phyloP scores from a whole-genome alignment of 345 rosid species.

The Salix exigua region DNA sequence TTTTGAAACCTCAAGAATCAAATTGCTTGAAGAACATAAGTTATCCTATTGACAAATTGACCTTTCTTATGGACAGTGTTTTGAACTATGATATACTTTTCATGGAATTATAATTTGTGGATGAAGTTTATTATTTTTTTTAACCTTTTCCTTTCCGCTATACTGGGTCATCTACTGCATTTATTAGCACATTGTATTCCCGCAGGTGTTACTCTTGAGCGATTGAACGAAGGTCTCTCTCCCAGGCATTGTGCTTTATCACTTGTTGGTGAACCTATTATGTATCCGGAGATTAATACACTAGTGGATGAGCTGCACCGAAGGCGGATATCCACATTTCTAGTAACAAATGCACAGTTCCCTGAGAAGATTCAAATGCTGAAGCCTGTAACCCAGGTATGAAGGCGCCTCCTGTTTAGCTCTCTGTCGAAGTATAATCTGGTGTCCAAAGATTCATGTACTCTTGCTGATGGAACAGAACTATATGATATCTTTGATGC shows the following conservation, averaged over 20 bases:
- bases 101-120: too few species aligned
- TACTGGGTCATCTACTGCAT: slow-evolving; percentile 2
- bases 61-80: too few species aligned
- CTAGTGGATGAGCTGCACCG: slow-evolving; percentile 89
- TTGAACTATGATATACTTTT: too few species aligned
- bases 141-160: background rate
- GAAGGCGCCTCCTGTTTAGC: slow-evolving; percentile 9
- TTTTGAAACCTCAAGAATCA: too few species aligned
- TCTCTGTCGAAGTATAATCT: background rate
- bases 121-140: background rate
- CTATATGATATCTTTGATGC: slow-evolving; percentile 19
- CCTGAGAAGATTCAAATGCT: slow-evolving; percentile 80
- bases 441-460: background rate
- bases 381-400: slow-evolving; percentile 88
- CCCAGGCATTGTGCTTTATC: slow-evolving; percentile 96
- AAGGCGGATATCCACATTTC: slow-evolving; percentile 82
- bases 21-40: too few species aligned
- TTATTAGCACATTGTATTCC: slow-evolving; percentile 7
- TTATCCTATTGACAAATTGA: too few species aligned
- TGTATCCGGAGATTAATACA: slow-evolving; percentile 88
- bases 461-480: background rate
- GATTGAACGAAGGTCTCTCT: slow-evolving; percentile 72
- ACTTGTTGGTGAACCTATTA: slow-evolving; percentile 96
- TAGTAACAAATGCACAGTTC: slow-evolving; percentile 96
- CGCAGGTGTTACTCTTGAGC: slow-evolving; percentile 82